Evolutionary conservation across 2,329 filamentous ascomycete genomes (phyloP), one percentile per base, ranked within the genome.

Genomic region (Didymella sp.): DNA sequence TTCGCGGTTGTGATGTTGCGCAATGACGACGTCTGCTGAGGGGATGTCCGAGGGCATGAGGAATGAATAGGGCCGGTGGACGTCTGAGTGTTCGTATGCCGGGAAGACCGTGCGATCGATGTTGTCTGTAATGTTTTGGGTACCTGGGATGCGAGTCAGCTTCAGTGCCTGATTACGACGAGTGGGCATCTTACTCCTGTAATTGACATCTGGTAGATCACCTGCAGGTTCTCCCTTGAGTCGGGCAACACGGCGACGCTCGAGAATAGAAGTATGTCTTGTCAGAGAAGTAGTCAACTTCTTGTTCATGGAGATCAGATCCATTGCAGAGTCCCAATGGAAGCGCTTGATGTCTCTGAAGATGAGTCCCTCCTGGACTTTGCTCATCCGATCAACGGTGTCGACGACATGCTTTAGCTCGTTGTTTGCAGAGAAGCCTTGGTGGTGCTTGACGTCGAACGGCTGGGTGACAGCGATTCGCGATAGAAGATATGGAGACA

Each of bases 391-490:
- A 28, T 69, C 56, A 28, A 73, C 68, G 5, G 67, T 68, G 13
- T 57, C 55, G 27, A 76, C 64, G 37, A 69, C 68, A 43, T 67
- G 66, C 3, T 51, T 60, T 5, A 75, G 58, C 51, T 74, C 69
- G 17, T 63, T 61, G 30, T 71, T 69, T n/a, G 71, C 63, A 6
- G 65, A 70, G 47, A 72, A 71, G 0, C 61, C 62, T 42, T 63
- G 64, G 13, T 63, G 58, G n/a, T 69, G 64, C 35, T 57, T 65
- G 11, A 63, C 63, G 38, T 72, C 72, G 47, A 73, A 75, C 8
- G 72, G 73, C 55, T 75, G 72, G 6, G 65, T 69, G 17, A 69
- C 50, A 15, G 73, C 73, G 24, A 75, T 74, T 2, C 69, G 67
- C 9, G 68, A 66, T 12, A 76, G 60, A 1, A 74, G 56, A 19